These are phyloP conservation scores for Ophiostoma novo-ulmi DNA, from an alignment of 2,329 filamentous ascomycete species.

Conservation along the genomic window DNA sequence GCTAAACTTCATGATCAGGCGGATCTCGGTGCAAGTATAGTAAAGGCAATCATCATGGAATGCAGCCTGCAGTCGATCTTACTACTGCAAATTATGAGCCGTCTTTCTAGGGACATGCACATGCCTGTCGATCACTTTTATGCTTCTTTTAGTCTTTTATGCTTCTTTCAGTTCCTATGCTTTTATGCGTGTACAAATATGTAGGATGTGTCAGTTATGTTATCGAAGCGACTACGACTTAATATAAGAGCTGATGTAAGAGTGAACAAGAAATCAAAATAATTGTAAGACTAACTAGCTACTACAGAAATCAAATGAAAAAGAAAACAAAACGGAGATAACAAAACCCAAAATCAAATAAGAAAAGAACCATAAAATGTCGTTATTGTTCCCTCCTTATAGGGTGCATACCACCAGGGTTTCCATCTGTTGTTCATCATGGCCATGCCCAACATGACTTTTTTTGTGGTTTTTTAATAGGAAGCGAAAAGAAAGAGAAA, in stretches of 20 bases:
- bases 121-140: constrained; percentile 11
- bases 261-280: constrained; percentile 1
- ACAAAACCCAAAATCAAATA: not conserved
- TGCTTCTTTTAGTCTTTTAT: constrained; percentile 11
- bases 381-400: constrained; percentile 10
- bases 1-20: not conserved
- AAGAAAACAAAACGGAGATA: not conserved
- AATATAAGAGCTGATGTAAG: not conserved
- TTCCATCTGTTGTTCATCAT: constrained; percentile 11
- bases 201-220: not conserved
- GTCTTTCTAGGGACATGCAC: constrained; percentile 9
- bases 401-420: constrained; percentile 13
- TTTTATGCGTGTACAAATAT: not conserved
- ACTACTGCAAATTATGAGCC: constrained; percentile 5
- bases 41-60: not conserved
- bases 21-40: not conserved
- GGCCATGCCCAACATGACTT: constrained; percentile 16
- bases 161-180: not conserved
- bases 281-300: not conserved
- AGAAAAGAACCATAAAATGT: constrained; percentile 10
- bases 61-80: constrained; percentile 8
- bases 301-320: not conserved
- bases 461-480: constrained; percentile 3
- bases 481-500: not conserved
- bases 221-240: no score